Base-by-base conservation (phyloP, 2,329 filamentous ascomycete species). In the Xylariaceae sp. region DNA sequence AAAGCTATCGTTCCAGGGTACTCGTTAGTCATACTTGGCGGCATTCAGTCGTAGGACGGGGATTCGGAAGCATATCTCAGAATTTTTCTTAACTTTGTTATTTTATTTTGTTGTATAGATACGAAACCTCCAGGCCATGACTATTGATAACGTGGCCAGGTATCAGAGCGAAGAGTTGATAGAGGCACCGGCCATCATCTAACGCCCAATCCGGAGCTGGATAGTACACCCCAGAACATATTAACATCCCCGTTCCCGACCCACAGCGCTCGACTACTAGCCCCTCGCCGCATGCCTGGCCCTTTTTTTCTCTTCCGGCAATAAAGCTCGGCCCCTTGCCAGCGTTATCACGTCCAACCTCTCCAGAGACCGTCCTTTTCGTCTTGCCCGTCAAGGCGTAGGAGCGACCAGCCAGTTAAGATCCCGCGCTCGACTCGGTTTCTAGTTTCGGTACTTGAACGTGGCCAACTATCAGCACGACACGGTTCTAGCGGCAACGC, bases 71-170 rank as follows among this genome's bases (percentile, higher is more conserved):
- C 47, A 50, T 47, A 40, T 26, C n/a, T 21, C 4, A 45, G 51
- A 37, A 49, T 40, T 50, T 20, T 20, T 43, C 49, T n/a, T n/a
- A n/a, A n/a, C n/a, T n/a, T n/a, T n/a, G n/a, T n/a, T n/a, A n/a
- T n/a, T n/a, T n/a, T n/a, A n/a, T n/a, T n/a, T n/a, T 45, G 12
- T 48, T 26, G 45, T 43, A 50, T 50, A 52, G 57, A 52, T 54
- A 47, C 54, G 44, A 54, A 53, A 58, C 48, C 23, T 50, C 48
- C 41, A 56, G 47, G 43, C 44, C 32, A 48, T 49, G 16, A 48
- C 21, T 23, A 60, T 46, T 62, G 52, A 62, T 32, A 52, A 7
- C 40, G 9, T 44, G 29, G 40, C 45, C 23, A 49, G 42, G n/a
- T 45, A 54, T 23, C 44, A 50, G 48, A 45, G 48, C 41, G 50